phyloP scores from a whole-genome alignment of 805 yeast species.

The Naumovozyma castellii region DNA sequence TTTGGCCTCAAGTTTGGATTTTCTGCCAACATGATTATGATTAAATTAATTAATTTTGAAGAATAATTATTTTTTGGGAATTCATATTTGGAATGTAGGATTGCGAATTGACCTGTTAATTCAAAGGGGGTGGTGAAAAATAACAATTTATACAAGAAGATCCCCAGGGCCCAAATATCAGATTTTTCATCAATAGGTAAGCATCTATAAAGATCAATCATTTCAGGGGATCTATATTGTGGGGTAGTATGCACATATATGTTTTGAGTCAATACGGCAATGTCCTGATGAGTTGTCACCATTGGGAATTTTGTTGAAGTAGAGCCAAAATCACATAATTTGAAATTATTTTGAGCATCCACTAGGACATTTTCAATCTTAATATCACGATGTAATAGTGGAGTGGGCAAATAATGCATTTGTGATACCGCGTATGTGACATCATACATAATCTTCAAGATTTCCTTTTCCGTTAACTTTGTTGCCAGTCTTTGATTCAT shows the following conservation, averaged over 20 bases:
- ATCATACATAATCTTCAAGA: constrained; percentile 75
- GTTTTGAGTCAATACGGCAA: constrained; percentile 72
- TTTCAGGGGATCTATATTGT: constrained; percentile 92
- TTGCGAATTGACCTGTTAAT: constrained; percentile 71
- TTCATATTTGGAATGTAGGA: constrained; percentile 72
- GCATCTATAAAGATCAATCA: constrained; percentile 81
- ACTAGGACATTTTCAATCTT: constrained; percentile 91
- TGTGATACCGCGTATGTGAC: constrained; percentile 70
- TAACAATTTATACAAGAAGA: constrained; percentile 81
- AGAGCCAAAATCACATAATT: constrained; percentile 91
- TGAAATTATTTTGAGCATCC: constrained; percentile 58
- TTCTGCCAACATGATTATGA: constrained; percentile 72
- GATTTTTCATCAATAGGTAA: constrained; percentile 84
- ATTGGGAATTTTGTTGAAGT: constrained; percentile 46
- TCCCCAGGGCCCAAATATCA: constrained; percentile 96
- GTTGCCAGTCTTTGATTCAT: constrained; percentile 83
- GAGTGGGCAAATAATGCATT: constrained; percentile 69
- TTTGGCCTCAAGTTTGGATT: constrained; percentile 81
- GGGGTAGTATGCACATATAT: constrained; percentile 89
- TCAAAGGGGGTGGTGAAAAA: constrained; percentile 95
- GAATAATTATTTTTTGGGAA: constrained; percentile 73
- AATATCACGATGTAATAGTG: constrained; percentile 83
- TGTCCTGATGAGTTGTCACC: constrained; percentile 69
- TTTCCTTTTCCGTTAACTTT: constrained; percentile 68
- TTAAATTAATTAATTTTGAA: constrained; percentile 62